phyloP scores from a whole-genome alignment of 202 grass and related monocot genomes.

The Thinopyrum obtusiflorum region DNA sequence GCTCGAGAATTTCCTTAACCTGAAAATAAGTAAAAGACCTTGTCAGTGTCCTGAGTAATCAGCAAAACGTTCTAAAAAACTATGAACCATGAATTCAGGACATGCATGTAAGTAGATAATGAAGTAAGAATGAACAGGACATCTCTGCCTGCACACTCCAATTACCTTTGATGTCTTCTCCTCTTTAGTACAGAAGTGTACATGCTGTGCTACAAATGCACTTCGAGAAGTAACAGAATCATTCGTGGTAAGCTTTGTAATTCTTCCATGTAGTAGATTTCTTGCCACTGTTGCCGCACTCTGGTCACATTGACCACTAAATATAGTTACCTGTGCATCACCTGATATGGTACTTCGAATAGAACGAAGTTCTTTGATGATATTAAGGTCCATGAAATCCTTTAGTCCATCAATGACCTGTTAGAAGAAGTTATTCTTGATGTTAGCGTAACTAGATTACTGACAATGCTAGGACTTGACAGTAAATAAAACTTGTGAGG shows the following conservation, averaged over 20 bases:
- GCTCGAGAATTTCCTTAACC: constrained; percentile 65
- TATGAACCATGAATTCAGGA: not conserved
- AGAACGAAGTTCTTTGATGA: constrained; percentile 43
- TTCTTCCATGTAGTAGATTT: constrained; percentile 44
- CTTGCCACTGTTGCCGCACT: constrained; percentile 24
- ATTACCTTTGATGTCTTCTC: constrained; percentile 34
- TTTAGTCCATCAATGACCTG: constrained; percentile 81
- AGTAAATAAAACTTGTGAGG: not conserved
- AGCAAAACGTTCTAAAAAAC: constrained; percentile 1
- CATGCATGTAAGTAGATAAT: not conserved
- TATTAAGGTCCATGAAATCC: constrained; percentile 39
- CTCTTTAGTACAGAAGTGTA: constrained; percentile 37
- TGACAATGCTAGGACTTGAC: not conserved
- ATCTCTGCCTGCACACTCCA: not conserved
- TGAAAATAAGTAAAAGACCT: constrained; percentile 37
- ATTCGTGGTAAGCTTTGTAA: constrained; percentile 41
- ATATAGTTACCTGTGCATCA: constrained; percentile 62
- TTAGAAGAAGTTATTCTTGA: not conserved
- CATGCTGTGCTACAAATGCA: constrained; percentile 48
- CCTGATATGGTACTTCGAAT: constrained; percentile 52
- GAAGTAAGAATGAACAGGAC: not conserved
- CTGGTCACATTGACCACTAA: constrained; percentile 39
- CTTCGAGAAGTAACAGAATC: constrained; percentile 41
- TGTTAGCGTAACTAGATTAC: not conserved
- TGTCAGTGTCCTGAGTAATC: constrained; percentile 1